These are phyloP conservation scores for Candida sp. DNA, from an alignment of 1,139 yeast species.

Conservation along the genomic window DNA sequence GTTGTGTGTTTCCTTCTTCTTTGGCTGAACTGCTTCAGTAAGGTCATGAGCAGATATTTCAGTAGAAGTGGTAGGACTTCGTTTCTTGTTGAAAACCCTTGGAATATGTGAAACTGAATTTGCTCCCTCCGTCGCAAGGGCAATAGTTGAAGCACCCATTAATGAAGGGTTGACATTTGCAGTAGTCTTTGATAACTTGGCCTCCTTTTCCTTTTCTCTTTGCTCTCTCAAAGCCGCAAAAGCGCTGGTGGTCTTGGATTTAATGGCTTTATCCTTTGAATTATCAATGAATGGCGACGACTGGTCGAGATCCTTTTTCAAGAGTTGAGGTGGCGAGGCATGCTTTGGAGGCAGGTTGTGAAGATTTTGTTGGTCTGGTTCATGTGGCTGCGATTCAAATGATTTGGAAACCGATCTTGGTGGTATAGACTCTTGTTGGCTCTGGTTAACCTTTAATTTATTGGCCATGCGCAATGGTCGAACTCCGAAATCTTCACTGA, in stretches of 20 bases:
- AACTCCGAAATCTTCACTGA: slow-evolving; percentile 38
- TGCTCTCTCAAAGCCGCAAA: slow-evolving; percentile 9
- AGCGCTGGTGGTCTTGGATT: slow-evolving; percentile 7
- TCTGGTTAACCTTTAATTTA: slow-evolving; percentile 26
- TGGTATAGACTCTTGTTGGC: slow-evolving; percentile 3
- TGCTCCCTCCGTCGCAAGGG: slow-evolving; percentile 2
- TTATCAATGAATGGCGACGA: slow-evolving; percentile 6
- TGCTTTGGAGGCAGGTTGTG: background rate
- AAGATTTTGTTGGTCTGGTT: background rate
- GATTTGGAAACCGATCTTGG: background rate
- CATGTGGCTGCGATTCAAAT: background rate
- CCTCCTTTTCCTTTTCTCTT: slow-evolving; percentile 6
- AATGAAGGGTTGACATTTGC: background rate
- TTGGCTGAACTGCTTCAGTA: background rate
- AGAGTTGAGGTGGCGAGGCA: background rate
- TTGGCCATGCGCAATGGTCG: slow-evolving; percentile 66
- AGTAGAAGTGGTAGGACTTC: background rate
- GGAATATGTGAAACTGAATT: background rate
- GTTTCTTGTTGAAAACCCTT: background rate
- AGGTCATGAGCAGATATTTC: background rate
- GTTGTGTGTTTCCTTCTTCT: slow-evolving; percentile 1
- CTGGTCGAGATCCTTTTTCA: background rate
- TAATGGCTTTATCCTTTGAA: slow-evolving; percentile 1
- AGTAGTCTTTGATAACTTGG: background rate
- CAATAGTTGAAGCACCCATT: background rate